These are phyloP conservation scores for Capronia epimyces DNA, from an alignment of 2,329 filamentous ascomycete species.

Conservation along the genomic window DNA sequence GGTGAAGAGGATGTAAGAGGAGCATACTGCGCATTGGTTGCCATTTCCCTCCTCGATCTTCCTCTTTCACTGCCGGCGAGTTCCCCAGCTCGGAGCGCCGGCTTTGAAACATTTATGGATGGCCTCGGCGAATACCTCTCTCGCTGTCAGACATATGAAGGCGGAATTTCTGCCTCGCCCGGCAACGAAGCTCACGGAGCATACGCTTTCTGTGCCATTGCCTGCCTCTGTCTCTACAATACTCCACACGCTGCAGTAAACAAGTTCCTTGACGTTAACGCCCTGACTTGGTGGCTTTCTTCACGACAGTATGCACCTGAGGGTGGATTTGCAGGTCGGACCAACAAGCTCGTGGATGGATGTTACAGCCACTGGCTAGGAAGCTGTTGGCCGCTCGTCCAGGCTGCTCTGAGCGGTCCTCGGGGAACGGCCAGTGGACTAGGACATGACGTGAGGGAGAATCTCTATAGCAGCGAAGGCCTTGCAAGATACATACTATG, in stretches of 20 bases:
- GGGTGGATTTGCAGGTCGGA: slow-evolving; percentile 86
- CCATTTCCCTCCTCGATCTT: slow-evolving; percentile 76
- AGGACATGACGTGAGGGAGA: slow-evolving; percentile 21
- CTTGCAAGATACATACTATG: slow-evolving; percentile 82
- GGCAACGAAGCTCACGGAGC: slow-evolving; percentile 90
- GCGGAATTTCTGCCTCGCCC: slow-evolving; percentile 80
- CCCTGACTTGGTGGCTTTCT: slow-evolving; percentile 80
- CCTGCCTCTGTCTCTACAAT: slow-evolving; percentile 79
- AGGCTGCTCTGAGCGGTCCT: slow-evolving; percentile 64
- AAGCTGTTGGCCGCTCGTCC: slow-evolving; percentile 85
- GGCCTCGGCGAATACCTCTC: slow-evolving; percentile 74
- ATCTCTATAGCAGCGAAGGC: slow-evolving; percentile 72
- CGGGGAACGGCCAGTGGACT: slow-evolving; percentile 29
- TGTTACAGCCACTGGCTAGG: slow-evolving; percentile 99
- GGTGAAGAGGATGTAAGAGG: slow-evolving; percentile 92
- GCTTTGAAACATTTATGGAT: slow-evolving; percentile 62
- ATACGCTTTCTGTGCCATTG: slow-evolving; percentile 91
- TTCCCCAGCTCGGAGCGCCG: slow-evolving; percentile 58
- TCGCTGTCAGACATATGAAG: slow-evolving; percentile 77
- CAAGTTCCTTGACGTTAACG: slow-evolving; percentile 69
- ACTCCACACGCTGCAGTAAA: slow-evolving; percentile 68
- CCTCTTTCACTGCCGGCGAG: slow-evolving; percentile 72
- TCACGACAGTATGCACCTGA: slow-evolving; percentile 85
- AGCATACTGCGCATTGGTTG: slow-evolving; percentile 82
- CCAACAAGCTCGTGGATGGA: slow-evolving; percentile 95